Evolutionary conservation across 345 rosid genomes (phyloP), one percentile per base, ranked within the genome.

Genomic region (Noccaea bulbosa): DNA sequence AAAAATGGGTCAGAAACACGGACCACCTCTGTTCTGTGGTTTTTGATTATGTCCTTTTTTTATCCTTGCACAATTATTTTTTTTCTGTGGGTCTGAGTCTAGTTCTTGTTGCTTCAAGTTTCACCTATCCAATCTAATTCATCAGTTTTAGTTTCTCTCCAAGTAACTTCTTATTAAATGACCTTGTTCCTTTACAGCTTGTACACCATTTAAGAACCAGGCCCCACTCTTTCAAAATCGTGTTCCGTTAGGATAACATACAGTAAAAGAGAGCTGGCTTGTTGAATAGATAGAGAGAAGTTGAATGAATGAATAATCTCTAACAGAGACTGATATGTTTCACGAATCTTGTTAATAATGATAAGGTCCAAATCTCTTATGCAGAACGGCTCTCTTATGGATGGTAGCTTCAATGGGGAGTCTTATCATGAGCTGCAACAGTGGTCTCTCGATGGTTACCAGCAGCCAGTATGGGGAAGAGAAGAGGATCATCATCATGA

Each of bases 401-500:
- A 90, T 34, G 69, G 86, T 71, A 83, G 81, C 79, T 84, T 85
- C 62, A 76, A 80, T 10, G 52, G 82, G 51, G 87, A 69, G 78
- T 49, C 64, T 37, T 71, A 65, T 50, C 77, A 71, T 57, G 63
- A 72, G 79, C 83, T 80, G 65, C 96, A 81, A 55, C 90, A 85
- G 68, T 88, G 87, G 89, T 82, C 80, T 47, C 38, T 76, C 43
- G 85, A 87, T 43, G 78, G 83, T 11, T 69, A 79, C 70, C 87
- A 83, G 40, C 98, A 77, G 54, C 84, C 79, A 0, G 76, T 73
- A 72, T 91, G 90, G 95, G 86, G 81, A 72, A 78, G 81, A 79
- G 90, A 85, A 77, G 90, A 85, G 55, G 86, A 86, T 41, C 55
- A 35, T 37, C 20, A 48, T 46, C 20, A 48, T 46, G 10, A 75